Evolutionary conservation across 192 early-diverging fungal species (phyloP).

Genomic region (Borealophlyctis nickersoniae): DNA sequence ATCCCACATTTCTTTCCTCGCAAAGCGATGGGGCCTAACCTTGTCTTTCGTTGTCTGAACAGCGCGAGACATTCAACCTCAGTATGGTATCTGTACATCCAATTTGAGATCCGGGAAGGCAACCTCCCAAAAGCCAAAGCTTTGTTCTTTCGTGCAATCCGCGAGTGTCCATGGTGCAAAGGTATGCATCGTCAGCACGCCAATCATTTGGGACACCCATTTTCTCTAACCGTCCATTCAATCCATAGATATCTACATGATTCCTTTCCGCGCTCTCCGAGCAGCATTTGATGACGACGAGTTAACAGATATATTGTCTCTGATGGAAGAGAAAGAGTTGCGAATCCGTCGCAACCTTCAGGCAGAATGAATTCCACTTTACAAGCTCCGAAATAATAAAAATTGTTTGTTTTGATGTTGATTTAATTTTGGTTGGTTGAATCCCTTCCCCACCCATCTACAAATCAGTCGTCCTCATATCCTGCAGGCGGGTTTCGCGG

Average conservation of each 20-base stretch:
- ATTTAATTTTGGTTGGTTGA: neutral
- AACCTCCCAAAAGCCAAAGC: conserved; percentile 42
- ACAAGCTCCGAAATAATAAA: neutral
- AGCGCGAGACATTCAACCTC: conserved; percentile 45
- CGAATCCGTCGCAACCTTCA: conserved; percentile 34
- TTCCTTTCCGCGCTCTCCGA: conserved; percentile 45
- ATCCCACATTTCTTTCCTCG: neutral
- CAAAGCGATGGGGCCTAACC: neutral
- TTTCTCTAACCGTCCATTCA: conserved; percentile 4
- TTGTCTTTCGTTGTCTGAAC: conserved; percentile 16
- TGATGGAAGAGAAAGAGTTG: conserved; percentile 69
- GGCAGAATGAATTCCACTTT: conserved; percentile 24
- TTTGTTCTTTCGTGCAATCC: conserved; percentile 56
- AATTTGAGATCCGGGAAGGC: conserved; percentile 52
- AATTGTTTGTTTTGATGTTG: neutral
- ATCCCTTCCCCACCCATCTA: neutral
- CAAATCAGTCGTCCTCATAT: conserved; percentile 28
- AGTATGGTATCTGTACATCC: conserved; percentile 61
- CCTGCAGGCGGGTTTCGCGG: conserved; percentile 21
- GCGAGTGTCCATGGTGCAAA: conserved; percentile 69
- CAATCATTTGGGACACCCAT: neutral
- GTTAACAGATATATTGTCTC: conserved; percentile 43
- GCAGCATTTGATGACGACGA: conserved; percentile 45
- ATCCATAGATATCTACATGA: conserved; percentile 50
- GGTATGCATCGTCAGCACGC: conserved; percentile 28